phyloP scores from a whole-genome alignment of 2,329 filamentous ascomycete species.

The Xylaria multiplex region DNA sequence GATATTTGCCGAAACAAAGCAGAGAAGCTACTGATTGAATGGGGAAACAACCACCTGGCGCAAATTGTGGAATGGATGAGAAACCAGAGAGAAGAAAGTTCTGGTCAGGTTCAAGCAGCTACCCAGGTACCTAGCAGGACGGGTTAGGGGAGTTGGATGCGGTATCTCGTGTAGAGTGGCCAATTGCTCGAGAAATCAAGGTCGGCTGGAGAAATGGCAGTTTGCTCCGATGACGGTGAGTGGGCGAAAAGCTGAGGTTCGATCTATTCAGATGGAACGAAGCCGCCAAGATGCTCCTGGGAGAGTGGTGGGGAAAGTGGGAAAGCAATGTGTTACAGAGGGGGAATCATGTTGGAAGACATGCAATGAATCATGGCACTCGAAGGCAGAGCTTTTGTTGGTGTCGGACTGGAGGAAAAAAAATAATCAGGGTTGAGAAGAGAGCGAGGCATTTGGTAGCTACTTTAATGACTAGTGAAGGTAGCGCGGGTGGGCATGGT shows the following conservation, averaged over 20 bases:
- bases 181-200: constrained; percentile 24
- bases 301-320: constrained; percentile 9
- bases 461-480: not conserved
- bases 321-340: constrained; percentile 28
- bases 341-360: constrained; percentile 34
- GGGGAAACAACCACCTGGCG: constrained; percentile 7
- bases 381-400: constrained; percentile 28
- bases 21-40: not conserved
- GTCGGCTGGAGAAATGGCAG: constrained; percentile 22
- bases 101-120: not conserved
- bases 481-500: not conserved
- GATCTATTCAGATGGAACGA: not conserved
- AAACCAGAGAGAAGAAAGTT: constrained; percentile 1
- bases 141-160: not conserved
- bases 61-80: constrained; percentile 1
- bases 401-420: constrained; percentile 26
- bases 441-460: constrained; percentile 19
- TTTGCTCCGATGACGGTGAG: constrained; percentile 41
- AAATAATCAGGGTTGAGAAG: constrained; percentile 26
- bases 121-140: not conserved
- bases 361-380: constrained; percentile 28
- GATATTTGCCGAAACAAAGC: constrained; percentile 14
- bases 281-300: constrained; percentile 15
- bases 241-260: constrained; percentile 6
- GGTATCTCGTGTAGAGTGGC: constrained; percentile 13